Conservation (phyloP, 495 filamentous ascomycete genomes). For the Penicillium tannophilum region DNA sequence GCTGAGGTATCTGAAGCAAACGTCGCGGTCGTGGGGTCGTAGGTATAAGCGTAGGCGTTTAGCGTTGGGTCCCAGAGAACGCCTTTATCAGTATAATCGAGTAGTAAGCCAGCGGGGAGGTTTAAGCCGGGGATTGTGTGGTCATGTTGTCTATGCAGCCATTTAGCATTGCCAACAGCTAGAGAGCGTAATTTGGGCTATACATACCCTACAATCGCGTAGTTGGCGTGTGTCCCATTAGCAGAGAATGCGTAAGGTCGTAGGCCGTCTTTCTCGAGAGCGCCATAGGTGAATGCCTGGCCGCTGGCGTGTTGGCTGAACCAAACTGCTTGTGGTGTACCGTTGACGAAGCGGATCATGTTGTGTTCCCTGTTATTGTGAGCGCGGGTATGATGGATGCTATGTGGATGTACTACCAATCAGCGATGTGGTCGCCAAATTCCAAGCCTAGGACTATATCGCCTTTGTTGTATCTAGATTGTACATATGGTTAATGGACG, state of each 20-base stretch:
- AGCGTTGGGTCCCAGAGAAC: conserved; percentile 56
- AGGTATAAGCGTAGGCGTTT: conserved; percentile 54
- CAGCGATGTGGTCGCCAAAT: conserved; percentile 65
- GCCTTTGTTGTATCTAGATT: conserved; percentile 50
- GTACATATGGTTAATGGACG: neutral
- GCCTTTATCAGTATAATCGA: conserved; percentile 63
- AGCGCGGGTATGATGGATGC: neutral
- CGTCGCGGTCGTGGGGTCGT: conserved; percentile 33
- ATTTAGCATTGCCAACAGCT: neutral
- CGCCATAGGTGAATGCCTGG: conserved; percentile 62
- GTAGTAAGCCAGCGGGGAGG: conserved; percentile 57
- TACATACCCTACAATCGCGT: conserved; percentile 51
- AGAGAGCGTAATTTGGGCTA: neutral
- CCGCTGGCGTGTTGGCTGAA: conserved; percentile 64
- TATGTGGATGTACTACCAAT: conserved; percentile 43
- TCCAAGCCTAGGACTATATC: conserved; percentile 50
- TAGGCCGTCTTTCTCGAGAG: conserved; percentile 53
- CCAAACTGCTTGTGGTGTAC: conserved; percentile 60
- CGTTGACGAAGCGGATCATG: conserved; percentile 67
- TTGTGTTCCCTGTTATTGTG: conserved; percentile 56
- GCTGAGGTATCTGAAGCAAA: conserved; percentile 47
- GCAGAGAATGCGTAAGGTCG: conserved; percentile 57
- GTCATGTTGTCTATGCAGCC: conserved; percentile 46
- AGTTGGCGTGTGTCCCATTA: conserved; percentile 62
- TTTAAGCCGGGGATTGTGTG: conserved; percentile 68